Evolutionary conservation across 23 red algal species (phyloP).

Genomic region (Cyanidiococcus yangmingshanensis): DNA sequence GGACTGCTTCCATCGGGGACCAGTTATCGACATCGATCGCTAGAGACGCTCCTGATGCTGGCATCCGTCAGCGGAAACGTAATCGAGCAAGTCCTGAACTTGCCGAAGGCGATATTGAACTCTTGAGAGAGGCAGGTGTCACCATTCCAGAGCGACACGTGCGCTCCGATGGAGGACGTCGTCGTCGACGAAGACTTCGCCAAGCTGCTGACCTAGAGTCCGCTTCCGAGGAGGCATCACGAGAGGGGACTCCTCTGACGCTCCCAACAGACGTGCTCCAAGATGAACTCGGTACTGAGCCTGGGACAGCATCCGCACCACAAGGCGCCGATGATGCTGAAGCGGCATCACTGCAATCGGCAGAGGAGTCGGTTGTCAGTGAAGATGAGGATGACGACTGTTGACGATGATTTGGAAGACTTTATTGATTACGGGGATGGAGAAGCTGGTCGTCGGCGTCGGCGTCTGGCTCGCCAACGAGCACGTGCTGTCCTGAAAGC

Average conservation of each 20-base stretch:
- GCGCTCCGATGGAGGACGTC: background rate
- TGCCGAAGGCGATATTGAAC: slow-evolving; percentile 14
- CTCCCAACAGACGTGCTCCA: too few species aligned
- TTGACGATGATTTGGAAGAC: slow-evolving; percentile 3
- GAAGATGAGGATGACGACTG: too few species aligned
- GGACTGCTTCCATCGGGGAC: too few species aligned
- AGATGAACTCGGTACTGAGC: too few species aligned
- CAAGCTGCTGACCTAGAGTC: background rate
- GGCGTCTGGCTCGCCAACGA: background rate
- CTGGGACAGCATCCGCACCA: too few species aligned
- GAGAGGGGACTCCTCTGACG: too few species aligned
- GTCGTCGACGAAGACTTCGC: background rate
- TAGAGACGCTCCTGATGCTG: background rate
- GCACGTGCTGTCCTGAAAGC: background rate
- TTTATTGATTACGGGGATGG: slow-evolving; percentile 15
- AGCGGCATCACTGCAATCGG: too few species aligned
- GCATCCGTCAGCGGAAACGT: background rate
- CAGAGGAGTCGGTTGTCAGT: too few species aligned
- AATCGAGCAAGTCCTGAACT: background rate
- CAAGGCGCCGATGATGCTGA: too few species aligned
- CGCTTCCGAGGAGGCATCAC: background rate
- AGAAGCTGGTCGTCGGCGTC: background rate
- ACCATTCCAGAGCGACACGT: background rate
- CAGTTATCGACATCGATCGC: too few species aligned
- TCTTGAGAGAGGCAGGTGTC: slow-evolving; percentile 3